phyloP scores from a whole-genome alignment of 495 filamentous ascomycete species.

The Xylaria flabelliformis region DNA sequence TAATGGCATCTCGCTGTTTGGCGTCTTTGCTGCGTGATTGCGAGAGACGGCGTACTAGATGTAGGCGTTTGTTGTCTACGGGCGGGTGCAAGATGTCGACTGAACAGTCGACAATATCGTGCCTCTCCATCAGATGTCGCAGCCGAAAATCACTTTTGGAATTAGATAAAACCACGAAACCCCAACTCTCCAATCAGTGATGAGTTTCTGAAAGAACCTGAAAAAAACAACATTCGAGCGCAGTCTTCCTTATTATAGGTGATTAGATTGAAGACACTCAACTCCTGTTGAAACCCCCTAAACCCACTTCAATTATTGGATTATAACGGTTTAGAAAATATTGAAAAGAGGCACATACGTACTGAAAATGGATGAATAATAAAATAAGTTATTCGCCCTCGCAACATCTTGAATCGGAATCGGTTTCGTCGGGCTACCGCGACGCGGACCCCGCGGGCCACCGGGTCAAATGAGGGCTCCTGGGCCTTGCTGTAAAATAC shows the following conservation, averaged over 20 bases:
- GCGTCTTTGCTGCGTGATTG: background rate
- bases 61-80: background rate
- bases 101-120: background rate
- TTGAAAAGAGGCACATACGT: background rate
- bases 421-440: conserved; percentile 33
- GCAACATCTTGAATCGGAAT: conserved; percentile 1
- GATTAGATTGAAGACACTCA: background rate
- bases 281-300: background rate
- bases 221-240: background rate
- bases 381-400: background rate
- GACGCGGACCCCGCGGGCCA: conserved; percentile 12
- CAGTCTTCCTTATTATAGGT: background rate
- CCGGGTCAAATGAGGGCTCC: conserved; percentile 1
- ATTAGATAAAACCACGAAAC: background rate
- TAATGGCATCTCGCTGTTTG: background rate
- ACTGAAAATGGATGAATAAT: background rate
- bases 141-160: background rate
- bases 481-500: background rate
- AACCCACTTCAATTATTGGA: background rate
- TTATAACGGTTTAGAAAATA: background rate
- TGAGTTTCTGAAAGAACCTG: background rate
- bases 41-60: background rate
- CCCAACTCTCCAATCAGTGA: background rate
- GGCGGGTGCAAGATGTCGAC: conserved; percentile 1
- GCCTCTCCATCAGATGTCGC: background rate